phyloP scores from a whole-genome alignment of 352 stramenopile species.

The Aphanomyces cochlioides region DNA sequence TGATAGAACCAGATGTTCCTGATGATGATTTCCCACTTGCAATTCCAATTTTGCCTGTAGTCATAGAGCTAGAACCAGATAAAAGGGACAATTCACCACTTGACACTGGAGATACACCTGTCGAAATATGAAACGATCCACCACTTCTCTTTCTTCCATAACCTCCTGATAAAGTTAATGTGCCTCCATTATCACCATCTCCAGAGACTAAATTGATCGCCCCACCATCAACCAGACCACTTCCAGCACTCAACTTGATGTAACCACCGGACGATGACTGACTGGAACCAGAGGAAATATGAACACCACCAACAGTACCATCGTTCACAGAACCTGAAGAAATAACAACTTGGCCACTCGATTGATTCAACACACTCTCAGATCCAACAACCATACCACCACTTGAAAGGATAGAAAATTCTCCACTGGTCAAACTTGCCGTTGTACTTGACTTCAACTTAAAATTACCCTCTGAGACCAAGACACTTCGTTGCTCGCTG shows the following conservation, averaged over 20 bases:
- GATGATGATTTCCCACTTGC: not conserved
- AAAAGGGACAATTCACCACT: slow-evolving; percentile 15
- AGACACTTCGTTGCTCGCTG: not conserved
- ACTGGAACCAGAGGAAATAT: not conserved
- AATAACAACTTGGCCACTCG: not conserved
- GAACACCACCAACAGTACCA: not conserved
- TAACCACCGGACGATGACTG: not conserved
- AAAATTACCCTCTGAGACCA: not conserved
- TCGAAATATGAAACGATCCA: not conserved
- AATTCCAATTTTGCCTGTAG: not conserved
- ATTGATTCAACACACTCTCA: not conserved
- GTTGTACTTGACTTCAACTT: not conserved
- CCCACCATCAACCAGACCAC: not conserved
- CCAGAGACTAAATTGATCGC: not conserved
- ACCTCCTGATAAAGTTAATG: not conserved
- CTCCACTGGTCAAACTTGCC: not conserved
- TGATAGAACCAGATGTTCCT: not conserved
- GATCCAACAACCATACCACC: not conserved
- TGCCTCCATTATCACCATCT: not conserved
- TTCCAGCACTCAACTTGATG: not conserved
- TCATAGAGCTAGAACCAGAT: not conserved
- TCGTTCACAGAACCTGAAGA: not conserved
- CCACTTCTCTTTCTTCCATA: not conserved
- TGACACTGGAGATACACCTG: not conserved
- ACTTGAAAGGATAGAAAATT: not conserved